Base-by-base conservation (phyloP, 805 yeast species). In the Candida maesae region DNA sequence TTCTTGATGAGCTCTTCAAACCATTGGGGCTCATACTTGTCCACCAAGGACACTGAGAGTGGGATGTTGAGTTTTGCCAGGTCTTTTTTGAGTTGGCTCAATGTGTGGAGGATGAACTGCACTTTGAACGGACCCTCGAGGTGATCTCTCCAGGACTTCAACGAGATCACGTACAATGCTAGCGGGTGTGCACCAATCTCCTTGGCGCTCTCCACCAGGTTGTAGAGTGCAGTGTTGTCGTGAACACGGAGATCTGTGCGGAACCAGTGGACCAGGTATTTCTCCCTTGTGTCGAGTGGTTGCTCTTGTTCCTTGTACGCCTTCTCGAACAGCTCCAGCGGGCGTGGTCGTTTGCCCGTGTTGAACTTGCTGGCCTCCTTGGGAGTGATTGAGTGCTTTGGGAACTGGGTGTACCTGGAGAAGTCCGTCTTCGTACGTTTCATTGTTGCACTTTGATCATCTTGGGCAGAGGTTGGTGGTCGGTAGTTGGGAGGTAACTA, bases 231-330 rank as follows among this genome's bases (percentile, higher is more conserved):
- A 1, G 55, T 58, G 48, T 76, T 76, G 50, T 76, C 78, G 9
- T 51, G 55, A 7, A 66, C 40, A 33, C 81, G 58, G 20, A 75
- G 55, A 46, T 76, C 81, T 27, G 66, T 61, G 14, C 70, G 53
- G 39, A 76, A 73, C 67, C 77, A 65, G 51, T 73, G 78, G 15
- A 71, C 65, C 12, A 69, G 39, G 15, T 47, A 36, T 21, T 46
- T 43, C 8, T 42, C 44, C 10, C 42, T 35, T 2, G 25, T 9
- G 19, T 9, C 20, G 20, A 6, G 34, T 14, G n/a, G n/a, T n/a
- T n/a, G n/a, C 7, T 39, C 33, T 5, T 10, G 12, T 19, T 37
- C 33, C 9, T 38, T 35, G 32, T 37, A 38, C 1, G 14, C 15
- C 12, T 39, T 11, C 14, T 45, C 35, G 20, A 52, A 16, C 3